Conservation (phyloP, 768 basidiomycete genomes). For the Rhodotorula babjevae region DNA sequence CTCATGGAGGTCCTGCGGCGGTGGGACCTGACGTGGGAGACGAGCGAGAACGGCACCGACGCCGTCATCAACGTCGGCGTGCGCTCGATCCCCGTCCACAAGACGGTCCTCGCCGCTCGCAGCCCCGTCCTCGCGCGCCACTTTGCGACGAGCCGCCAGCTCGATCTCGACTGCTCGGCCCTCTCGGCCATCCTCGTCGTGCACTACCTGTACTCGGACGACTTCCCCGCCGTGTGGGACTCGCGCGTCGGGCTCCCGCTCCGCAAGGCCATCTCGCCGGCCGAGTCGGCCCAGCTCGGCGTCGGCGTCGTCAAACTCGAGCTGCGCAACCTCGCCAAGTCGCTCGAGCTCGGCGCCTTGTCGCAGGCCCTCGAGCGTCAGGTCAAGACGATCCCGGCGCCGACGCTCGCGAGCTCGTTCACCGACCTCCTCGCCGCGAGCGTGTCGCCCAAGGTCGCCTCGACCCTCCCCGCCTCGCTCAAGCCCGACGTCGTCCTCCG, state of each 20-base stretch:
- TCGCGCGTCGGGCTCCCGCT: constrained; percentile 57
- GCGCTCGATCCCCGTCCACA: constrained; percentile 59
- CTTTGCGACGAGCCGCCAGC: constrained; percentile 43
- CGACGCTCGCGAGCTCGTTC: constrained; percentile 54
- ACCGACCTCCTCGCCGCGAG: constrained; percentile 50
- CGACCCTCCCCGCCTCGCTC: constrained; percentile 7
- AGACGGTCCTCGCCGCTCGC: constrained; percentile 62
- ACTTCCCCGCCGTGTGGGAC: constrained; percentile 78
- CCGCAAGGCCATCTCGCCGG: constrained; percentile 47
- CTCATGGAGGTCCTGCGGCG: constrained; percentile 8
- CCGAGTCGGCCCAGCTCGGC: constrained; percentile 37
- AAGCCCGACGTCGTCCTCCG: constrained; percentile 63
- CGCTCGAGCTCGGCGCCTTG: constrained; percentile 54
- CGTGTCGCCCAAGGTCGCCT: background rate
- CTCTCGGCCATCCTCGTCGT: constrained; percentile 70
- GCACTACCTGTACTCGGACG: constrained; percentile 83
- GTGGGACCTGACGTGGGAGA: constrained; percentile 41
- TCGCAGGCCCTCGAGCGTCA: constrained; percentile 57
- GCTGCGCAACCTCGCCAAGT: background rate
- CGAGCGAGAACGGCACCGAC: constrained; percentile 56
- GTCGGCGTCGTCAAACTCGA: constrained; percentile 26
- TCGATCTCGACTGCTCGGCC: constrained; percentile 57
- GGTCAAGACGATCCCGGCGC: constrained; percentile 52
- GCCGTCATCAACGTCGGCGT: constrained; percentile 52
- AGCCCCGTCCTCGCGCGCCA: constrained; percentile 53